phyloP scores from a whole-genome alignment of 2,329 filamentous ascomycete species.

The Zymoseptoria brevis region DNA sequence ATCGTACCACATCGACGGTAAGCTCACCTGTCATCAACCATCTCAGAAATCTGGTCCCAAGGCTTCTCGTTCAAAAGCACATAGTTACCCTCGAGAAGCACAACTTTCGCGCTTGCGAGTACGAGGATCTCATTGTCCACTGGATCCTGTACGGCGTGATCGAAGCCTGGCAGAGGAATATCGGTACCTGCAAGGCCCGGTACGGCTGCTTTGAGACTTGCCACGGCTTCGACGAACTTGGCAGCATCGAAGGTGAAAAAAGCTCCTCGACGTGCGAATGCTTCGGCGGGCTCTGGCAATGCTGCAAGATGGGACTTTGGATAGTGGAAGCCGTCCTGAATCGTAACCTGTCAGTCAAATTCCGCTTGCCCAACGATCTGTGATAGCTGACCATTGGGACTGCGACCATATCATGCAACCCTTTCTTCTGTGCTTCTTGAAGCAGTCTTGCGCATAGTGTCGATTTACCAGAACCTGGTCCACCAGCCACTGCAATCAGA shows the following conservation, averaged over 20 bases:
- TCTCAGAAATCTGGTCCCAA: not conserved
- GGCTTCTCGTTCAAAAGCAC: not conserved
- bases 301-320: slow-evolving; percentile 25
- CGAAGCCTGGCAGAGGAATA: slow-evolving; percentile 28
- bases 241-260: slow-evolving; percentile 33
- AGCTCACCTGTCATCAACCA: not conserved
- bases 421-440: not conserved
- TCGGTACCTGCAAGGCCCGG: slow-evolving; percentile 16
- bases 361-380: too few species aligned
- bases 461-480: not conserved
- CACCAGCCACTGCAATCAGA: not conserved
- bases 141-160: slow-evolving; percentile 32
- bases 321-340: slow-evolving; percentile 34
- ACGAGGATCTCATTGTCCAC: slow-evolving; percentile 25
- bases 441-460: not conserved
- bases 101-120: slow-evolving; percentile 1
- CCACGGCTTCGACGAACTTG: slow-evolving; percentile 26
- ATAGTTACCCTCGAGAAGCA: not conserved
- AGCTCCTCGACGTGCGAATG: slow-evolving; percentile 31
- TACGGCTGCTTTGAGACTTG: slow-evolving; percentile 11
- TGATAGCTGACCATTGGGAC: not conserved
- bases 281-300: slow-evolving; percentile 29
- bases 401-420: not conserved
- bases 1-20: not conserved
- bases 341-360: not conserved